Percentiles rank a stretch among this genome's conserved stretches.
These are phyloP conservation scores for Hypoxylon sp. DNA, from an alignment of 2,329 filamentous ascomycete genomes.

Conservation along the genomic window DNA sequence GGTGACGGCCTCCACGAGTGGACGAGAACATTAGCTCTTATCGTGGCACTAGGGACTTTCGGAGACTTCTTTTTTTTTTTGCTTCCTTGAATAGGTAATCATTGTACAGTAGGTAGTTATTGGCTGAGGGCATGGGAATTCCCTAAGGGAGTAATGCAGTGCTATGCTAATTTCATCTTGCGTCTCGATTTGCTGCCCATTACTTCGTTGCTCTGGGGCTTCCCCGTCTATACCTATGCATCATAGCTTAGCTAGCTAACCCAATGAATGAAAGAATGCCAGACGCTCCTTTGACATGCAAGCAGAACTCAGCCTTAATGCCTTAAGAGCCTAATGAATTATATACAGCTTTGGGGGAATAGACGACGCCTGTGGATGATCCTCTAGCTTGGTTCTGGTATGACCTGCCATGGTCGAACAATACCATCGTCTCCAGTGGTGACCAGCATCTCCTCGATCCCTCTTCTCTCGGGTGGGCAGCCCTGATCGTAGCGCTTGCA, in stretches of 20 bases:
- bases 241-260: constrained; percentile 10
- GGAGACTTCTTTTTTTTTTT: constrained; percentile 4
- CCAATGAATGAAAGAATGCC: background rate
- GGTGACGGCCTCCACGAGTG: background rate
- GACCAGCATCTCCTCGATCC: constrained; percentile 84
- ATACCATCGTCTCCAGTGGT: constrained; percentile 93
- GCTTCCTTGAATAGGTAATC: constrained; percentile 30
- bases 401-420: constrained; percentile 84
- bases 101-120: constrained; percentile 9
- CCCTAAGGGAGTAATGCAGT: constrained; percentile 21
- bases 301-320: background rate
- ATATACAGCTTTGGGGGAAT: constrained; percentile 28
- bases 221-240: constrained; percentile 8
- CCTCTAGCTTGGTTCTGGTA: constrained; percentile 16
- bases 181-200: constrained; percentile 3
- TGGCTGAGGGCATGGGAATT: constrained; percentile 2
- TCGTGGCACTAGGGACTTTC: constrained; percentile 2
- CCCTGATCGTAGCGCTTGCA: constrained; percentile 80
- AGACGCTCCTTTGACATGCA: background rate
- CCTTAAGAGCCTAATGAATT: background rate
- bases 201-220: constrained; percentile 21
- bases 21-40: background rate
- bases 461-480: constrained; percentile 59
- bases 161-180: constrained; percentile 13
- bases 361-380: background rate